Evolutionary conservation across 1,139 yeast genomes (phyloP), one percentile per base, ranked within the genome.

Genomic region (Entelexis sorbosivorans): DNA sequence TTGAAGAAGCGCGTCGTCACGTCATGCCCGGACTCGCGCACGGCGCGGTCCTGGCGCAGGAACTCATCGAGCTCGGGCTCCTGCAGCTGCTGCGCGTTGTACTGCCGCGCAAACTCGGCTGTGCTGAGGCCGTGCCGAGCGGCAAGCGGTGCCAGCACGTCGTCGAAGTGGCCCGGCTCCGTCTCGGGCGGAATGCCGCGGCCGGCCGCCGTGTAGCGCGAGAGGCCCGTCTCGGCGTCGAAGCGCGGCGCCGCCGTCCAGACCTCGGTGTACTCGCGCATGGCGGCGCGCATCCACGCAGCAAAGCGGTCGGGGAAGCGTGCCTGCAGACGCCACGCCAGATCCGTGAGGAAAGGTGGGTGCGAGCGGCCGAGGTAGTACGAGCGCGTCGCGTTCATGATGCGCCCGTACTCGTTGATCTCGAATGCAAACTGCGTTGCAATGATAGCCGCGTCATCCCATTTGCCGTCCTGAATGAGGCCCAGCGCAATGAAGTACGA

Each of bases 331-430:
- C 80, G 72, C 51, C 84, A 64, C 0, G 93, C 81, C 95, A 91
- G 85, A 66, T 91, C 98, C 0, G 97, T 91, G 58, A 93, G 71
- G 64, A 91, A 89, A n/a, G 98, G 98, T 2, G 98, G 98, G 67
- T 93, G 98, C 0, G 96, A 86, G 60, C 98, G 77, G 53, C 94
- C 83, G 52, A 91, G 71, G 64, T 87, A 93, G 68, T 93, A 91
- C 1, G 94, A 79, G 63, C 98, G 76, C 67, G 91, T 93, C 19
- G 98, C 98, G 66, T 93, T 93, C 60, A 91, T 73, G 50, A 91
- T 84, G 70, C 88, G 89, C 46, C 96, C 96, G 66, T 91, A 91
- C 64, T 91, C 81, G 48, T 80, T 73, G 62, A 91, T 88, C 64
- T 93, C 96, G 67, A 82, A 91, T 54, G 88, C 81, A 64, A 88